A percentile compares a stretch with the other conserved stretches of the same genome.
These are phyloP conservation scores for Polyporus tsugae DNA, from an alignment of 1,284 basidiomycete species.

Conservation along the genomic window DNA sequence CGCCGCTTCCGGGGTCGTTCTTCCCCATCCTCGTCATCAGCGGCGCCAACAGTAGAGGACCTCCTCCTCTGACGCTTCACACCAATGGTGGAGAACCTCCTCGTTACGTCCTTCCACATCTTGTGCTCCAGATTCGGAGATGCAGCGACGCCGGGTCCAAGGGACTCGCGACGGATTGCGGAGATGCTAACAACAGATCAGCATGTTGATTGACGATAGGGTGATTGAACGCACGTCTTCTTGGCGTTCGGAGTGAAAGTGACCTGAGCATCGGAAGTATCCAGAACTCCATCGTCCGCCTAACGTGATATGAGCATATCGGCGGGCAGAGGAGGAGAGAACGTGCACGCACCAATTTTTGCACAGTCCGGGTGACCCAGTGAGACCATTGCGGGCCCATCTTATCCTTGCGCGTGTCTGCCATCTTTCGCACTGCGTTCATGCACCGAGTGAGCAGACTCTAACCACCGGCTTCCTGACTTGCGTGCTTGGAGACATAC, in stretches of 20 bases:
- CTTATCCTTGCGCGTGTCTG: slow-evolving; percentile 52
- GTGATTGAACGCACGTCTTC: slow-evolving; percentile 46
- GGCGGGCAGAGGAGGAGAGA: not conserved
- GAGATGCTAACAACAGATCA: slow-evolving; percentile 40
- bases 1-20: slow-evolving; percentile 31
- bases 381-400: slow-evolving; percentile 59
- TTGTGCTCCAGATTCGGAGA: slow-evolving; percentile 43
- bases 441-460: not conserved
- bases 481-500: slow-evolving; percentile 36
- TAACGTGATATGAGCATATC: slow-evolving; percentile 31
- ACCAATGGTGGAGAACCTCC: slow-evolving; percentile 33
- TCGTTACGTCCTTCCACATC: slow-evolving; percentile 46
- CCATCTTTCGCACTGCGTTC: slow-evolving; percentile 55
- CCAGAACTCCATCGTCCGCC: slow-evolving; percentile 55
- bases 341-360: slow-evolving; percentile 50
- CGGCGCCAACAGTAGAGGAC: slow-evolving; percentile 21
- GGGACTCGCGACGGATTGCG: slow-evolving; percentile 45
- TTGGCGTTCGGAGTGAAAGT: slow-evolving; percentile 53
- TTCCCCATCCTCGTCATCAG: slow-evolving; percentile 30
- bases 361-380: slow-evolving; percentile 57
- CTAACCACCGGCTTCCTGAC: not conserved
- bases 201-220: not conserved
- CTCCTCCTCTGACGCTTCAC: slow-evolving; percentile 30
- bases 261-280: slow-evolving; percentile 42
- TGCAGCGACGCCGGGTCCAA: slow-evolving; percentile 35